Conservation (phyloP, 257 asterid species). For the Galeopsis tetrahit region DNA sequence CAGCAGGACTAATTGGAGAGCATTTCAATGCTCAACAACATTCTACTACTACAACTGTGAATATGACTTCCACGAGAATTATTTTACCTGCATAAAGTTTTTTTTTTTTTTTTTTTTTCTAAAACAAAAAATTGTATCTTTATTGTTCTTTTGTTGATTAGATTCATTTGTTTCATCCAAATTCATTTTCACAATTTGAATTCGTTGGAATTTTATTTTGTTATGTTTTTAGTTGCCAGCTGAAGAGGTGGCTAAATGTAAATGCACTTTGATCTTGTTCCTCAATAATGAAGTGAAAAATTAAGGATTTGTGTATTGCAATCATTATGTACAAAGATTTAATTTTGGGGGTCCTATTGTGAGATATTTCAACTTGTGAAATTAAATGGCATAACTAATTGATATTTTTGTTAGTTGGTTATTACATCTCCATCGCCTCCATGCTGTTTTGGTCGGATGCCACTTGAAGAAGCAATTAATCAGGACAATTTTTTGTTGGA, state of each 20-base stretch:
- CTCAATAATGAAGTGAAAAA: background rate
- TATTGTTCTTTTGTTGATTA: constrained; percentile 18
- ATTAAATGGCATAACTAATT: background rate
- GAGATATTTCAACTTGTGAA: background rate
- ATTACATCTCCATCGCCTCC: background rate
- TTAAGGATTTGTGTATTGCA: constrained; percentile 2
- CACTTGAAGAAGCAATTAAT: background rate
- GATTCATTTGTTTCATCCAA: constrained; percentile 27
- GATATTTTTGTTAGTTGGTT: background rate
- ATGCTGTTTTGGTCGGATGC: background rate
- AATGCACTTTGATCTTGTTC: background rate
- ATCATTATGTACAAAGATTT: background rate
- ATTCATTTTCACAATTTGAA: constrained; percentile 28
- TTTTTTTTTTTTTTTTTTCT: background rate
- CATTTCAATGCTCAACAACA: constrained; percentile 40
- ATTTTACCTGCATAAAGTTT: constrained; percentile 33
- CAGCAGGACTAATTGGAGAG: constrained; percentile 66
- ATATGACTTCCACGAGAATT: constrained; percentile 36
- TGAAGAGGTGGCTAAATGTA: constrained; percentile 14
- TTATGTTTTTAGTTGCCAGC: background rate
- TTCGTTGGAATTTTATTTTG: background rate
- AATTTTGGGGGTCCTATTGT: background rate
- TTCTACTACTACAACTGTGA: constrained; percentile 41
- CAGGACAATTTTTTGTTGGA: background rate
- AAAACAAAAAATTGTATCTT: background rate